phyloP scores from a whole-genome alignment of 805 yeast species.

The Yarrowia phangngaensis region DNA sequence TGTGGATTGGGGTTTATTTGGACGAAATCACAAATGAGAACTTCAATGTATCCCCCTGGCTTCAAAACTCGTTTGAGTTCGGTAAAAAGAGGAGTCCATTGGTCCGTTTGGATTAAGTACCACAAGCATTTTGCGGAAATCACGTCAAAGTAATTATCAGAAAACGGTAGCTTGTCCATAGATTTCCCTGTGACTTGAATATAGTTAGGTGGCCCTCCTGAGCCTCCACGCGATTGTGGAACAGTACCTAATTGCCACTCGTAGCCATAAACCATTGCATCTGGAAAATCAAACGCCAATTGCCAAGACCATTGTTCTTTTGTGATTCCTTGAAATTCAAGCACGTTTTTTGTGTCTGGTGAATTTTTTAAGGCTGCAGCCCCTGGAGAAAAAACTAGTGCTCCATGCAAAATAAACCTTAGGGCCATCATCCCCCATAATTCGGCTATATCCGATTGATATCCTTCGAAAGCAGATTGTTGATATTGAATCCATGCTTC shows the following conservation, averaged over 20 bases:
- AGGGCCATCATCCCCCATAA: conserved; percentile 39
- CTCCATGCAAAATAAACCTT: conserved; percentile 34
- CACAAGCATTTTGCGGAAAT: conserved; percentile 37
- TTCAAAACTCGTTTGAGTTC: conserved; percentile 36
- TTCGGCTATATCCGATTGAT: conserved; percentile 33
- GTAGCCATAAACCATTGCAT: conserved; percentile 36
- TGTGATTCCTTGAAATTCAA: conserved; percentile 34
- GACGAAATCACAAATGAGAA: conserved; percentile 34
- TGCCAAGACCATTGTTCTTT: conserved; percentile 40
- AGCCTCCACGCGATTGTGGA: conserved; percentile 23
- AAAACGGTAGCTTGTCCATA: conserved; percentile 35
- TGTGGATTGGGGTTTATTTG: conserved; percentile 15
- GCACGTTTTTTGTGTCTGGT: conserved; percentile 26
- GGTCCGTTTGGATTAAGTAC: conserved; percentile 34
- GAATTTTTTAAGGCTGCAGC: conserved; percentile 17
- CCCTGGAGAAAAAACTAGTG: conserved; percentile 36
- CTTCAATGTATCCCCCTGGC: conserved; percentile 38
- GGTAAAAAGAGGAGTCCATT: conserved; percentile 34
- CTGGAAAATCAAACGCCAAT: conserved; percentile 37
- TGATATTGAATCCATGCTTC: conserved; percentile 38
- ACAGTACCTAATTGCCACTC: conserved; percentile 31
- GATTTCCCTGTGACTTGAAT: conserved; percentile 35
- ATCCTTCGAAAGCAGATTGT: conserved; percentile 27
- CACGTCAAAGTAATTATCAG: conserved; percentile 37
- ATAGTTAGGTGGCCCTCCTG: conserved; percentile 37